A percentile compares a stretch with the other conserved stretches of the same genome.
Evolutionary conservation across 495 filamentous ascomycete species (phyloP).

Genomic region (Tuber indicum): DNA sequence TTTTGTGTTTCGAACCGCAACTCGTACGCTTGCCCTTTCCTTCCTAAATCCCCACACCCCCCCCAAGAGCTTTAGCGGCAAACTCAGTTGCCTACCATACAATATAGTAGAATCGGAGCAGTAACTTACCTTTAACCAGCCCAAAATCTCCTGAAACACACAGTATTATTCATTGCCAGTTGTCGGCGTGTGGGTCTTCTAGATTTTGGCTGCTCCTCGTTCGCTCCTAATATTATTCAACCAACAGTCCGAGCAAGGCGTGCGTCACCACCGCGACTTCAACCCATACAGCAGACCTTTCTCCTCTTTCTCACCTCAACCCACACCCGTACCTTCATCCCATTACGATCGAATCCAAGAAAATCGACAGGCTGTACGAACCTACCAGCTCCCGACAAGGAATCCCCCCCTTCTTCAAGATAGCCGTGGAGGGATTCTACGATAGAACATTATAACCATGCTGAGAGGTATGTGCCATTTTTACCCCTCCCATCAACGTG

Average conservation of each 20-base stretch:
- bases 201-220: not conserved
- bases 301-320: not conserved
- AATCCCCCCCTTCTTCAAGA: not conserved
- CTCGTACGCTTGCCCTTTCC: not conserved
- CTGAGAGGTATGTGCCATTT: not conserved
- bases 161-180: not conserved
- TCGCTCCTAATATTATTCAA: not conserved
- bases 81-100: not conserved
- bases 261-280: not conserved
- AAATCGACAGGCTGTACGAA: not conserved
- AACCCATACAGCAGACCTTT: not conserved
- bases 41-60: not conserved
- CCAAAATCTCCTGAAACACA: not conserved
- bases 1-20: not conserved
- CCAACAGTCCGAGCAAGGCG: not conserved
- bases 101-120: not conserved
- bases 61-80: not conserved
- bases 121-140: not conserved
- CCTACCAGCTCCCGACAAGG: not conserved
- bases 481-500: not conserved
- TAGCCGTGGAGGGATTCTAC: not conserved
- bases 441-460: not conserved
- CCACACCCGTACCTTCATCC: not conserved
- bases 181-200: not conserved
- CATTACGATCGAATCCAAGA: not conserved